Evolutionary conservation across 129 eudicot genomes (phyloP).

Genomic region (Helianthus tuberosus): DNA sequence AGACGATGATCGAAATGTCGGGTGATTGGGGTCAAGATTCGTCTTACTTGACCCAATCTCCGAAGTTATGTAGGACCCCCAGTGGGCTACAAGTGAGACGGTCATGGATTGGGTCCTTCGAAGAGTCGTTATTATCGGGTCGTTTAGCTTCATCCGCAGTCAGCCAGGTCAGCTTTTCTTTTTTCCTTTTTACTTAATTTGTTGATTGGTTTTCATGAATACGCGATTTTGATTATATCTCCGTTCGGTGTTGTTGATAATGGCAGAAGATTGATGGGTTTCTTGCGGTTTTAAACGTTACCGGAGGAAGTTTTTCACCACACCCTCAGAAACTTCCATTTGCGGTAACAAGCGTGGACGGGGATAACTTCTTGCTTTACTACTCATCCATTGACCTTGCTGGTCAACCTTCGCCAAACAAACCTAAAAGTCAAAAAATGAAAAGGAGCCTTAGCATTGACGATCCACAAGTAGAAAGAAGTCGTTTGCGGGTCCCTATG

Average conservation of each 20-base stretch:
- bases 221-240: conserved; percentile 10
- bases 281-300: conserved; percentile 88
- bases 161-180: conserved; percentile 57
- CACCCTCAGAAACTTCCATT: conserved; percentile 97
- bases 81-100: conserved; percentile 86
- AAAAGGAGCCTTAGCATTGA: conserved; percentile 54
- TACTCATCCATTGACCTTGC: conserved; percentile 81
- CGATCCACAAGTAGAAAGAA: conserved; percentile 53
- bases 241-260: background rate
- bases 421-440: conserved; percentile 49
- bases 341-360: conserved; percentile 87
- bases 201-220: conserved; percentile 6
- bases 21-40: conserved; percentile 53
- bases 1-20: conserved; percentile 39
- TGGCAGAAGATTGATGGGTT: conserved; percentile 97
- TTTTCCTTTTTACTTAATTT: background rate
- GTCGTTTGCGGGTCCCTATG: conserved; percentile 83
- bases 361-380: conserved; percentile 79
- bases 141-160: conserved; percentile 74
- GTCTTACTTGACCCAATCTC: conserved; percentile 36
- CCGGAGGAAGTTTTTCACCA: conserved; percentile 90
- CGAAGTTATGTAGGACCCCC: conserved; percentile 60
- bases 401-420: conserved; percentile 48
- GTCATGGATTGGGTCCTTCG: conserved; percentile 96
- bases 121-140: conserved; percentile 96